Evolutionary conservation across 768 basidiomycete genomes (phyloP).

Genomic region (Leccinellum albellum): DNA sequence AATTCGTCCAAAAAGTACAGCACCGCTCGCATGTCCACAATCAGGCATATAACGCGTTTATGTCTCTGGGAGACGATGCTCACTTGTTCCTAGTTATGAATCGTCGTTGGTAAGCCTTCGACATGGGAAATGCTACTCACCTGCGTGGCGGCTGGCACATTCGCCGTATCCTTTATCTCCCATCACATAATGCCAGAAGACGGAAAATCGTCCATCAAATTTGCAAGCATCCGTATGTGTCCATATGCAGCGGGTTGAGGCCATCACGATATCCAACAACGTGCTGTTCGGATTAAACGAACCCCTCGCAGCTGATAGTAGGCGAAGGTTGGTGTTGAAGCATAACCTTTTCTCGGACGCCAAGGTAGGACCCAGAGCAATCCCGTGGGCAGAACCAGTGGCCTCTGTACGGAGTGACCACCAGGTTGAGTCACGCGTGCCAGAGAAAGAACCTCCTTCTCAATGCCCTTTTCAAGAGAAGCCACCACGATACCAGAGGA

Average conservation of each 20-base stretch:
- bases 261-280: slow-evolving; percentile 18
- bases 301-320: slow-evolving; percentile 22
- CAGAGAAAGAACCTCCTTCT: slow-evolving; percentile 19
- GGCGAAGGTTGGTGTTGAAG: slow-evolving; percentile 30
- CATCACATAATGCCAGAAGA: slow-evolving; percentile 26
- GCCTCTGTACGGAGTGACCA: slow-evolving; percentile 30
- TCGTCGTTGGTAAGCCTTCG: background rate
- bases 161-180: slow-evolving; percentile 18
- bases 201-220: slow-evolving; percentile 35
- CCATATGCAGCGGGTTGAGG: slow-evolving; percentile 33
- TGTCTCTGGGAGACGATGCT: slow-evolving; percentile 13
- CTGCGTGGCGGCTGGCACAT: slow-evolving; percentile 14
- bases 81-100: slow-evolving; percentile 19
- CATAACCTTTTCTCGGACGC: slow-evolving; percentile 20
- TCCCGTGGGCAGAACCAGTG: slow-evolving; percentile 25
- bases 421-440: slow-evolving; percentile 24
- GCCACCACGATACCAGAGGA: slow-evolving; percentile 21
- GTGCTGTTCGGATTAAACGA: slow-evolving; percentile 24
- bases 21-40: background rate
- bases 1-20: background rate
- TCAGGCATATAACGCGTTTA: slow-evolving; percentile 22
- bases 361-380: slow-evolving; percentile 26
- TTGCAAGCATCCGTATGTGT: slow-evolving; percentile 33
- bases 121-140: slow-evolving; percentile 10
- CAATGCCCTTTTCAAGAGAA: slow-evolving; percentile 7